Percentiles rank a stretch among this genome's conserved stretches.
Evolutionary conservation across 2,329 filamentous ascomycete species (phyloP).

Genomic region (Nemania sp.): DNA sequence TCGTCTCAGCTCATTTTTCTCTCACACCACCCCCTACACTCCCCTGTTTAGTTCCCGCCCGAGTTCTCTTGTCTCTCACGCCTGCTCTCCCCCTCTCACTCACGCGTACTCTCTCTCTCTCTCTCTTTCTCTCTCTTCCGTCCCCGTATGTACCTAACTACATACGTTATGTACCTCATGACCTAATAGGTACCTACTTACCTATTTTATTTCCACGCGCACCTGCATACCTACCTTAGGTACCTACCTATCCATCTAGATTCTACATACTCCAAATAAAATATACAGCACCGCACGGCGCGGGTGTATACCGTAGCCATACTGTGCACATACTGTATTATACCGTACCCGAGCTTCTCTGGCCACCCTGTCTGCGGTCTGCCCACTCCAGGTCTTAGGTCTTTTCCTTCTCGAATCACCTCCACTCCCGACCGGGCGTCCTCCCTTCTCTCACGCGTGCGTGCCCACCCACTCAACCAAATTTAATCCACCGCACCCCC

Average conservation of each 20-base stretch:
- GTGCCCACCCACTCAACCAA: slow-evolving; percentile 44
- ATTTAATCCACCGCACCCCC: slow-evolving; percentile 51
- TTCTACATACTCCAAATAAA: background rate
- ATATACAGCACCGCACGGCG: slow-evolving; percentile 3
- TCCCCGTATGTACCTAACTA: background rate
- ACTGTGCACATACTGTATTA: background rate
- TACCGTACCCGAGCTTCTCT: background rate
- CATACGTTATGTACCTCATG: no score
- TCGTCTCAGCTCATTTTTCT: slow-evolving; percentile 25
- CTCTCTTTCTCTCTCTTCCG: background rate
- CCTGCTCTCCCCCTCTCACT: background rate
- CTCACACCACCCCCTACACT: slow-evolving; percentile 16
- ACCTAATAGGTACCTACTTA: no score
- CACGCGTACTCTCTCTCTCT: background rate
- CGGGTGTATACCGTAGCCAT: background rate
- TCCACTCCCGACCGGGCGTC: slow-evolving; percentile 51
- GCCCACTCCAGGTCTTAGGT: slow-evolving; percentile 1
- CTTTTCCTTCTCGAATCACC: slow-evolving; percentile 36
- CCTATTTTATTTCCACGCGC: no score
- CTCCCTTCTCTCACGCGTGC: slow-evolving; percentile 41
- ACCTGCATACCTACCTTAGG: background rate
- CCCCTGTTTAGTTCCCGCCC: slow-evolving; percentile 23
- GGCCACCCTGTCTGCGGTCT: background rate
- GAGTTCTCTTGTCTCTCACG: background rate
- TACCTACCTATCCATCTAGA: background rate